Percentiles rank a stretch among this genome's conserved stretches.
Conservation (phyloP, 1,139 yeast genomes). For the Ogataea hybrid region DNA sequence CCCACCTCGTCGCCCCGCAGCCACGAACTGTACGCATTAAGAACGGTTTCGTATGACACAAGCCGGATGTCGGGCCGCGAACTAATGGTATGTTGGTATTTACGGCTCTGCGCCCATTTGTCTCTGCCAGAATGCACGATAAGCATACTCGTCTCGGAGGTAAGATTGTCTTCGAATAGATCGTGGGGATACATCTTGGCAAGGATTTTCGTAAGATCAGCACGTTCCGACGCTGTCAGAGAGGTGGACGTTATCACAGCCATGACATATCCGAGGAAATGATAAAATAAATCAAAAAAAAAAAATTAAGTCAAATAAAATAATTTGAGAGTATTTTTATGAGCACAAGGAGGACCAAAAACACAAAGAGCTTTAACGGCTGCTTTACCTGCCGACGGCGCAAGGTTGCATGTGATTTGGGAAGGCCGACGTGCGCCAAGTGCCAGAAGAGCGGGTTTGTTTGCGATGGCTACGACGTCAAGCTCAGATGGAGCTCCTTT, state of each 20-base stretch:
- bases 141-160: constrained; percentile 24
- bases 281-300: background rate
- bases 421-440: constrained; percentile 49
- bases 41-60: constrained; percentile 45
- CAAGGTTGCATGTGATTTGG: constrained; percentile 58
- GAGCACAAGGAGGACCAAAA: constrained; percentile 12
- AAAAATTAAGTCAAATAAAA: background rate
- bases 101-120: constrained; percentile 27
- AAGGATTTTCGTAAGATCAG: constrained; percentile 16
- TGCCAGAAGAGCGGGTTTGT: constrained; percentile 54
- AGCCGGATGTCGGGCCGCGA: constrained; percentile 59
- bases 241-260: constrained; percentile 28
- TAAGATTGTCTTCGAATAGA: constrained; percentile 26
- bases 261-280: constrained; percentile 4
- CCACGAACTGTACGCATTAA: constrained; percentile 50
- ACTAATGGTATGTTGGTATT: constrained; percentile 47
- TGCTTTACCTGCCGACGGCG: constrained; percentile 64
- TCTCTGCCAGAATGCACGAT: constrained; percentile 23
- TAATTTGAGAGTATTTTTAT: background rate
- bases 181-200: constrained; percentile 17
- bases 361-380: constrained; percentile 41
- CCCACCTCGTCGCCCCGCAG: constrained; percentile 42
- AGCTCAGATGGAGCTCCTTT: constrained; percentile 65
- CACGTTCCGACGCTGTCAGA: constrained; percentile 19
- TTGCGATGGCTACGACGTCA: constrained; percentile 84